These are phyloP conservation scores for Tulasnella sp. DNA, from an alignment of 768 basidiomycete species.

Conservation along the genomic window DNA sequence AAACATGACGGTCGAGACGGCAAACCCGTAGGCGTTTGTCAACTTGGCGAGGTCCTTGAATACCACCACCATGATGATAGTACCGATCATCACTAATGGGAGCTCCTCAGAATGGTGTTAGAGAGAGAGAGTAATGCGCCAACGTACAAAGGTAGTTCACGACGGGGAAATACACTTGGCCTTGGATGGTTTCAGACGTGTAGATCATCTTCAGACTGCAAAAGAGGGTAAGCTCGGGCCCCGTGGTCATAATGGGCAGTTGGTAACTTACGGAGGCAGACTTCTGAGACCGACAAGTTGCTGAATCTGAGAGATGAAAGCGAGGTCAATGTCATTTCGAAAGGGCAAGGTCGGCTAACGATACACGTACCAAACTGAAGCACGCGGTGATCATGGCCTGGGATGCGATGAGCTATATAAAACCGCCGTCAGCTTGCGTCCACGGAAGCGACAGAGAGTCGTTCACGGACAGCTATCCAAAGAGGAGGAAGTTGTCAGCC, in stretches of 20 bases:
- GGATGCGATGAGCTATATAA: slow-evolving; percentile 60
- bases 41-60: slow-evolving; percentile 60
- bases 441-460: neutral
- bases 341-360: neutral
- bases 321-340: slow-evolving; percentile 43
- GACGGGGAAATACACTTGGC: slow-evolving; percentile 68
- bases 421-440: neutral
- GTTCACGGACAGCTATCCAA: slow-evolving; percentile 23
- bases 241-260: neutral
- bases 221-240: neutral
- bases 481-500: neutral
- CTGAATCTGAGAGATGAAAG: slow-evolving; percentile 49
- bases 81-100: slow-evolving; percentile 52
- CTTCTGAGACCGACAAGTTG: slow-evolving; percentile 67
- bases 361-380: slow-evolving; percentile 44
- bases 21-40: slow-evolving; percentile 56
- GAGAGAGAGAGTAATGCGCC: neutral
- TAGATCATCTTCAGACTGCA: slow-evolving; percentile 55
- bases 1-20: slow-evolving; percentile 44
- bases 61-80: slow-evolving; percentile 58
- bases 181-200: slow-evolving; percentile 63
- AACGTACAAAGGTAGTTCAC: slow-evolving; percentile 58
- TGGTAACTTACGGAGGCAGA: slow-evolving; percentile 51
- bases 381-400: slow-evolving; percentile 73
- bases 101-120: neutral